Evolutionary conservation across 2,329 filamentous ascomycete genomes (phyloP), one percentile per base, ranked within the genome.

Genomic region (Reticulascus tulasneorum): DNA sequence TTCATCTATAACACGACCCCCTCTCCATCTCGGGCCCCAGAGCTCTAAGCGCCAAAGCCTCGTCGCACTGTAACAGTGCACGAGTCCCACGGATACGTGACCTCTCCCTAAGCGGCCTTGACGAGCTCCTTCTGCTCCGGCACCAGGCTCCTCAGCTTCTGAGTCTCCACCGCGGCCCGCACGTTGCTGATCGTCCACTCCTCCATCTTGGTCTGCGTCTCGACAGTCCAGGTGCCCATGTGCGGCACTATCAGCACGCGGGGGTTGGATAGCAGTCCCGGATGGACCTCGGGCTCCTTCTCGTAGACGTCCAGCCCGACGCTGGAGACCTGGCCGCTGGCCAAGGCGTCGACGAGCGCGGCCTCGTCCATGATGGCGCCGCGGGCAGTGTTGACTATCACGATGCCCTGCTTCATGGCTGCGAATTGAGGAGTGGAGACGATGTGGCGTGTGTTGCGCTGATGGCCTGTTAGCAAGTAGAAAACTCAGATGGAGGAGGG

Each of bases 271-370:
- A 90, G 48, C 26, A 94, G 66, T 2, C 82, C 84, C 1, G 79
- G 80, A 52, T 93, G 85, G 19, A 94, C 66, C 39, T 76, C 69
- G 0, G 88, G 88, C 59, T 94, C 87, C 23, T 89, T 70, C 55
- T 94, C 87, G 53, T 81, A 94, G 32, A 94, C 87, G 55, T 94
- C 87, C 6, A 94, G 69, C 2, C 87, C 87, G 11, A 69, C 81
- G 9, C 78, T 82, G 46, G 73, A 72, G 26, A 94, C 84, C 40
- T 79, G 76, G 7, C 86, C 86, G 12, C 65, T 71, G 15, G 82
- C 73, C 3, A 94, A 69, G 2, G 86, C 86, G 28, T 78, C 64
- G 6, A 90, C 87, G 7, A 94, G 75, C 2, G 86, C 87, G 7
- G 71, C 80, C 60, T 94, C 87, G 51, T 94, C 83, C 52, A 94